Percentiles rank a stretch among this genome's conserved stretches.
phyloP scores from a whole-genome alignment of 257 asterid genomes.

The Phtheirospermum japonicum region DNA sequence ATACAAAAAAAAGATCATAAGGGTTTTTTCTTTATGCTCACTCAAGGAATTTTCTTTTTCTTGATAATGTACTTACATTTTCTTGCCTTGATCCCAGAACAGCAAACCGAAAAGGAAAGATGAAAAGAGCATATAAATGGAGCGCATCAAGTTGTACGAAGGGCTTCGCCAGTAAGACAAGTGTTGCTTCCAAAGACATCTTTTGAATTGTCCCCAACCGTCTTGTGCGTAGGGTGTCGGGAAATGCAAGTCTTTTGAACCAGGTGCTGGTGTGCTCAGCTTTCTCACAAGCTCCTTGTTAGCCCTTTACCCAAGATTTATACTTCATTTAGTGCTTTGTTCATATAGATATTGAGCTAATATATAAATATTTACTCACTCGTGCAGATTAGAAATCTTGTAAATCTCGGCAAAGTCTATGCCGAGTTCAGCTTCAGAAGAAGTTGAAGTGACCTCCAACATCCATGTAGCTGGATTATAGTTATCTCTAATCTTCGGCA shows the following conservation, averaged over 20 bases:
- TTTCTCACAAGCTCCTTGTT: slow-evolving; percentile 39
- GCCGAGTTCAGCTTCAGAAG: slow-evolving; percentile 51
- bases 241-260: slow-evolving; percentile 46
- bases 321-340: too few species aligned
- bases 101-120: slow-evolving; percentile 42
- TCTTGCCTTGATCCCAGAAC: slow-evolving; percentile 49
- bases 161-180: slow-evolving; percentile 77
- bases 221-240: slow-evolving; percentile 44
- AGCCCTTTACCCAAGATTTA: slow-evolving; percentile 29
- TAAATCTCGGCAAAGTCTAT: slow-evolving; percentile 57
- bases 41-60: too few species aligned
- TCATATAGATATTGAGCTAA: too few species aligned
- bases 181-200: slow-evolving; percentile 58
- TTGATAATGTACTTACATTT: slow-evolving; percentile 37
- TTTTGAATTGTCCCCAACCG: slow-evolving; percentile 57
- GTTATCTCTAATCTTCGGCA: slow-evolving; percentile 44
- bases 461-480: slow-evolving; percentile 72
- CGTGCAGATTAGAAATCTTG: slow-evolving; percentile 35
- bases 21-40: too few species aligned
- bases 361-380: slow-evolving; percentile 33
- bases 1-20: too few species aligned
- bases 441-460: slow-evolving; percentile 55
- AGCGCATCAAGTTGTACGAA: slow-evolving; percentile 53
- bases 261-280: slow-evolving; percentile 39
- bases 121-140: slow-evolving; percentile 37